phyloP scores from a whole-genome alignment of 352 stramenopile species.

The Plasmopara halstedii region DNA sequence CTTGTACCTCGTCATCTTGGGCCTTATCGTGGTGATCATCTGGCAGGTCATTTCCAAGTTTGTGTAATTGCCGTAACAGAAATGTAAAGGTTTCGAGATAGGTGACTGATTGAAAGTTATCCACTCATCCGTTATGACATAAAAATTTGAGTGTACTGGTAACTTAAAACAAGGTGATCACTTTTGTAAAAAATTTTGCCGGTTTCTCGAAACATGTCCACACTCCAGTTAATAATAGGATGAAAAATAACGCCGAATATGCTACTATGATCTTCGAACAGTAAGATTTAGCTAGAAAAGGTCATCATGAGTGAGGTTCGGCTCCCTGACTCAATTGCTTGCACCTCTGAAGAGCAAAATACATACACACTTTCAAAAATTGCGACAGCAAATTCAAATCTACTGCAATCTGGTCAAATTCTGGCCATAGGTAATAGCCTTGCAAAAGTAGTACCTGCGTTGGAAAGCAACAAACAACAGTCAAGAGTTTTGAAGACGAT shows the following conservation, averaged over 20 bases:
- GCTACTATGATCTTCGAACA: no score
- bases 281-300: no score
- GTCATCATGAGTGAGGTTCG: constrained; percentile 2
- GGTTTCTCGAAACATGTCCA: no score
- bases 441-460: neutral
- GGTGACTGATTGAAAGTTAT: neutral
- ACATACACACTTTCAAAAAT: constrained; percentile 18
- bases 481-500: constrained; percentile 8
- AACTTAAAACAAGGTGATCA: constrained; percentile 20
- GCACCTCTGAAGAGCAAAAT: constrained; percentile 7
- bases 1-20: constrained; percentile 76
- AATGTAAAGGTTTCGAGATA: constrained; percentile 2
- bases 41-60: constrained; percentile 64
- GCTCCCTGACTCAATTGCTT: constrained; percentile 8
- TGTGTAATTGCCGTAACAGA: constrained; percentile 13
- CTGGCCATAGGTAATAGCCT: constrained; percentile 19
- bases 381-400: constrained; percentile 10
- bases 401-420: constrained; percentile 23
- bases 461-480: constrained; percentile 12
- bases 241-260: constrained; percentile 12
- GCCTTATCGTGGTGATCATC: constrained; percentile 61
- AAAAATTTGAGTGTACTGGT: constrained; percentile 25
- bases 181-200: neutral
- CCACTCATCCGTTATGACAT: constrained; percentile 12
- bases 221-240: neutral